These are phyloP conservation scores for Tuber microsphaerosporum DNA, from an alignment of 495 filamentous ascomycete genomes.

Conservation along the genomic window DNA sequence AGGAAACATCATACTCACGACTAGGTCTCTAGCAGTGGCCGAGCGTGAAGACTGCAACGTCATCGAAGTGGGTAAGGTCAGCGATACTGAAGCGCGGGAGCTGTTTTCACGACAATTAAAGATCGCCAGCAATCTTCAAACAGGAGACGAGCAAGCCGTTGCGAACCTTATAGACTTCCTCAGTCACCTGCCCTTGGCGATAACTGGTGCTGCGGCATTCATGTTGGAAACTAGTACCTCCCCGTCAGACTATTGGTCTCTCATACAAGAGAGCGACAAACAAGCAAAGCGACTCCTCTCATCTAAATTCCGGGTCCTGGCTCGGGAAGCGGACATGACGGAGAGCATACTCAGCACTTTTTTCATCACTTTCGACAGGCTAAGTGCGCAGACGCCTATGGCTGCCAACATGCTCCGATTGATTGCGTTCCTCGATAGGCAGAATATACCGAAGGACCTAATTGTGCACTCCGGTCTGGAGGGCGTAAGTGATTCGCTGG, in stretches of 20 bases:
- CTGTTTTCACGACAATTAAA: slow-evolving; percentile 2
- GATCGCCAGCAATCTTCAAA: neutral
- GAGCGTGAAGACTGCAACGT: neutral
- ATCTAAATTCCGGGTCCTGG: slow-evolving; percentile 3
- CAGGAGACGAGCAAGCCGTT: neutral
- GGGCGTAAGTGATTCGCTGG: neutral
- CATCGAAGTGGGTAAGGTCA: slow-evolving; percentile 10
- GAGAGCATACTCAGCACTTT: slow-evolving; percentile 19
- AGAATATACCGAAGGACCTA: slow-evolving; percentile 18
- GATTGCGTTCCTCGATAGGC: slow-evolving; percentile 22
- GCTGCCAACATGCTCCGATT: slow-evolving; percentile 15
- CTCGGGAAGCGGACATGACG: slow-evolving; percentile 8
- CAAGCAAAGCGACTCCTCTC: slow-evolving; percentile 5
- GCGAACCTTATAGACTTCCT: slow-evolving; percentile 7
- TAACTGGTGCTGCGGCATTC: slow-evolving; percentile 19
- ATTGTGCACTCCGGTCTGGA: neutral
- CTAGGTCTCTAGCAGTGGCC: slow-evolving; percentile 9
- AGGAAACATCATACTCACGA: slow-evolving; percentile 11
- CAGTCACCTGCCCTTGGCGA: slow-evolving; percentile 12
- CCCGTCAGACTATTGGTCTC: slow-evolving; percentile 9
- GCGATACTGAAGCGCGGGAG: slow-evolving; percentile 5
- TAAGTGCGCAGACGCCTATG: slow-evolving; percentile 10
- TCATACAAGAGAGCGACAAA: slow-evolving; percentile 7
- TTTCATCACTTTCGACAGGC: slow-evolving; percentile 17
- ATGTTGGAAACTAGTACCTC: slow-evolving; percentile 10